These are phyloP conservation scores for Beauveria brongniartii DNA, from an alignment of 2,329 filamentous ascomycete genomes.

Conservation along the genomic window DNA sequence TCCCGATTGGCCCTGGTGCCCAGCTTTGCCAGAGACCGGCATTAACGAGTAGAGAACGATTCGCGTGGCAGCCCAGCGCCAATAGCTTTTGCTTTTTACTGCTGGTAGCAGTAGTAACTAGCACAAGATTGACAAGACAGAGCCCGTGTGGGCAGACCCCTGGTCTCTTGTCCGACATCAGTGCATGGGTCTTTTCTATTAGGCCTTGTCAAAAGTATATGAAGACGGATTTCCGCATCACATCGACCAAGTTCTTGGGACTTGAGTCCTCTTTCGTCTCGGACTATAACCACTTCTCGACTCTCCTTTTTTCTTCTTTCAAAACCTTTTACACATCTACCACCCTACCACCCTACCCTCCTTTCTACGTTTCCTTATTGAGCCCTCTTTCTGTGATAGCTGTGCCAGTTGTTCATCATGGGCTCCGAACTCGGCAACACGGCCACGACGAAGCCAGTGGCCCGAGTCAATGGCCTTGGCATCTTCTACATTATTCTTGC, in stretches of 20 bases:
- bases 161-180: background rate
- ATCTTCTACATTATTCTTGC: slow-evolving; percentile 33
- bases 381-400: background rate
- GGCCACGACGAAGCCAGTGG: slow-evolving; percentile 22
- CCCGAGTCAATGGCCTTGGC: slow-evolving; percentile 29
- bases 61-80: background rate
- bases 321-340: background rate
- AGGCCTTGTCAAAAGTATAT: background rate
- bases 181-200: background rate
- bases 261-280: background rate
- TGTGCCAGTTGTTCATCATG: background rate
- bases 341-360: no score
- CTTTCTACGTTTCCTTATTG: background rate
- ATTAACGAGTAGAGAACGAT: background rate
- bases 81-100: background rate
- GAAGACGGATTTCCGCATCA: background rate
- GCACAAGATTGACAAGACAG: background rate
- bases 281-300: background rate
- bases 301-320: background rate
- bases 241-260: background rate
- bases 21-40: background rate
- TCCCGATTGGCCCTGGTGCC: background rate
- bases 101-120: background rate
- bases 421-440: slow-evolving; percentile 23
- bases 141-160: background rate